Evolutionary conservation across 2,329 filamentous ascomycete species (phyloP).

Genomic region (Penicillium sp.): DNA sequence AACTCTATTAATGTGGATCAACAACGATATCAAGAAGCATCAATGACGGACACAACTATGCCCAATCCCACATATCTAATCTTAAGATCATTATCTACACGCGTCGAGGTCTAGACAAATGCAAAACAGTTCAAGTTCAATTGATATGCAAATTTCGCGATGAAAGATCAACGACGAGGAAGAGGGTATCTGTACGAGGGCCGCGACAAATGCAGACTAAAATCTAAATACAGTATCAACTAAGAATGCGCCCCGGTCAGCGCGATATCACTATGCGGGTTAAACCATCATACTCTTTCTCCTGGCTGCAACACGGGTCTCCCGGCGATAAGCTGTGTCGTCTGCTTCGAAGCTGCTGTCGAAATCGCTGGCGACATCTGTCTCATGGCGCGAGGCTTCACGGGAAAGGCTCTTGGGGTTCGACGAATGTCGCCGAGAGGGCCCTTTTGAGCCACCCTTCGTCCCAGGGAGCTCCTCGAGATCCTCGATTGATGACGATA

Average conservation of each 20-base stretch:
- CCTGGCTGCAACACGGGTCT: slow-evolving; percentile 36
- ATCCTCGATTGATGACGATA: slow-evolving; percentile 25
- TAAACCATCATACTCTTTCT: slow-evolving; percentile 47
- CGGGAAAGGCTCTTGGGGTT: slow-evolving; percentile 26
- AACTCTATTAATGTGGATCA: background rate
- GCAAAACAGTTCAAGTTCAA: background rate
- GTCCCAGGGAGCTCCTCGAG: slow-evolving; percentile 5
- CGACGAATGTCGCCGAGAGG: slow-evolving; percentile 38
- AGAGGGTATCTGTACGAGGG: slow-evolving; percentile 29
- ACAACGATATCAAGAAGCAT: background rate
- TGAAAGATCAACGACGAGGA: background rate
- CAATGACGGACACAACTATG: background rate
- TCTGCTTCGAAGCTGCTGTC: slow-evolving; percentile 16
- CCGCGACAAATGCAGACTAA: slow-evolving; percentile 16
- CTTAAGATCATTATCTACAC: background rate
- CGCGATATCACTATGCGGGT: slow-evolving; percentile 1
- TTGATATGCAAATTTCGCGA: slow-evolving; percentile 1
- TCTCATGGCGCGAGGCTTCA: slow-evolving; percentile 4
- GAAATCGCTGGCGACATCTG: slow-evolving; percentile 1
- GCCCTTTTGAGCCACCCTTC: slow-evolving; percentile 15
- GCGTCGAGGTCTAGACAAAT: background rate
- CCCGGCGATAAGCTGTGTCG: slow-evolving; percentile 25
- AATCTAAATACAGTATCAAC: slow-evolving; percentile 22
- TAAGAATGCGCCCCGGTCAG: background rate
- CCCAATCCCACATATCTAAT: background rate